Evolutionary conservation across 306 rosid species (phyloP).

Genomic region (Senna tora): DNA sequence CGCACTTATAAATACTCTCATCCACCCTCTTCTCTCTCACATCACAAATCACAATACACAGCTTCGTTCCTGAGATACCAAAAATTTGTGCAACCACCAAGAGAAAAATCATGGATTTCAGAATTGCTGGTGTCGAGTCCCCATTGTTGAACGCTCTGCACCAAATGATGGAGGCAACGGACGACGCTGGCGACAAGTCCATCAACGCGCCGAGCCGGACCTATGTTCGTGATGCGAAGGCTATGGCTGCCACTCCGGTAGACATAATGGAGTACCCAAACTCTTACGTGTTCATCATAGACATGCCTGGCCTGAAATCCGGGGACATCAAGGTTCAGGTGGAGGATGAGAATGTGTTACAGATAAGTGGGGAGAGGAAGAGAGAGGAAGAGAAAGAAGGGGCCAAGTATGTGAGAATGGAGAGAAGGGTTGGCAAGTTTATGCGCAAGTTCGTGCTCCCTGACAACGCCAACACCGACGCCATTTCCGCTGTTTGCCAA

Average conservation of each 20-base stretch:
- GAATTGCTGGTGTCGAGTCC: conserved; percentile 53
- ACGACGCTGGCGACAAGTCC: conserved; percentile 45
- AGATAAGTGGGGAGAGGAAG: conserved; percentile 70
- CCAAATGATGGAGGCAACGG: conserved; percentile 51
- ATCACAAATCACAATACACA: background rate
- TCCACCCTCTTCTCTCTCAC: background rate
- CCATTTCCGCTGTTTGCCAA: conserved; percentile 64
- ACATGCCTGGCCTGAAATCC: conserved; percentile 78
- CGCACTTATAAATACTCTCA: conserved; percentile 18
- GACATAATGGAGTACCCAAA: conserved; percentile 70
- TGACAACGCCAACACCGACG: conserved; percentile 62
- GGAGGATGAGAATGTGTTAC: conserved; percentile 67
- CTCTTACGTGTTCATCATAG: conserved; percentile 61
- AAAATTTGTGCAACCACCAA: background rate
- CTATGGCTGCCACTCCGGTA: conserved; percentile 75
- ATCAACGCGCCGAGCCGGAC: conserved; percentile 51
- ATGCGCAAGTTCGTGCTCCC: conserved; percentile 77
- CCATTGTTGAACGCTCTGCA: conserved; percentile 58
- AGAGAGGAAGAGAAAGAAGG: conserved; percentile 74
- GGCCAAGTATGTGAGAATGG: conserved; percentile 70
- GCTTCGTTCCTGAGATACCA: background rate
- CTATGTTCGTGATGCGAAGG: conserved; percentile 71
- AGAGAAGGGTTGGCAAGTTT: conserved; percentile 69
- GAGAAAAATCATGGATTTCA: conserved; percentile 55
- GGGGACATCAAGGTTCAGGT: conserved; percentile 77